Base-by-base conservation (phyloP, 1,284 basidiomycete genomes). In the Fomitopsis pinicola region DNA sequence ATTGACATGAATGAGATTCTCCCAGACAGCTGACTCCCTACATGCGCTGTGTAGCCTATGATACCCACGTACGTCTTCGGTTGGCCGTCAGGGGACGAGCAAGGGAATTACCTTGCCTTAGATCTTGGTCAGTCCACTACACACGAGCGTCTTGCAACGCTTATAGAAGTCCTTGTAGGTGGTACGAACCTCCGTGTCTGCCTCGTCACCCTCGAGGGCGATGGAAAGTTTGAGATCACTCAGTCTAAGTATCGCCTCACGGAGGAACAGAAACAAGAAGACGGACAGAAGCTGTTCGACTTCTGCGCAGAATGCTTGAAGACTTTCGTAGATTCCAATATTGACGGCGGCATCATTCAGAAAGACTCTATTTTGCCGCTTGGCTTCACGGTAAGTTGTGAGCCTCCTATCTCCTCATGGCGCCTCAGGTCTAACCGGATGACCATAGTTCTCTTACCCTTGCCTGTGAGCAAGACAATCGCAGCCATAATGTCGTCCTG, bases 241-340 rank as follows among this genome's bases (percentile, higher is more conserved):
- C 97, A 99, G 67, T 92, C 95, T 58, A 99, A 99, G 78, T 98
- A 98, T 77, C 91, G 95, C 61, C 84, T 99, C 59, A 91, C 94
- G 2, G 97, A 99, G 72, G 97, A 98, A 71, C 97, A 99, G 77
- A 99, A 99, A 78, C 95, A 97, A 67, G 92, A 91, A n/a, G 95
- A 98, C 42, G 97, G 96, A 6, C 89, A 94, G 73, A 88, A 90
- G 63, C 79, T 99, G 61, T 97, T 99, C 68, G 97, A 99, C 77
- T 99, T 99, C 73, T 99, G 97, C 73, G 97, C 94, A 0, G 89
- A 97, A 73, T 98, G 93, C 75, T 77, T 98, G 63, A 90, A 93
- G 73, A 89, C 86, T 14, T 99, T 99, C 76, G 85, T 98, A 68
- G 82, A 88, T 35, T 86, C 88, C n/a, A 91, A 93, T 68, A 81